Evolutionary conservation across 108 stramenopile genomes (phyloP).

Genomic region (Conticribra weissflogii): DNA sequence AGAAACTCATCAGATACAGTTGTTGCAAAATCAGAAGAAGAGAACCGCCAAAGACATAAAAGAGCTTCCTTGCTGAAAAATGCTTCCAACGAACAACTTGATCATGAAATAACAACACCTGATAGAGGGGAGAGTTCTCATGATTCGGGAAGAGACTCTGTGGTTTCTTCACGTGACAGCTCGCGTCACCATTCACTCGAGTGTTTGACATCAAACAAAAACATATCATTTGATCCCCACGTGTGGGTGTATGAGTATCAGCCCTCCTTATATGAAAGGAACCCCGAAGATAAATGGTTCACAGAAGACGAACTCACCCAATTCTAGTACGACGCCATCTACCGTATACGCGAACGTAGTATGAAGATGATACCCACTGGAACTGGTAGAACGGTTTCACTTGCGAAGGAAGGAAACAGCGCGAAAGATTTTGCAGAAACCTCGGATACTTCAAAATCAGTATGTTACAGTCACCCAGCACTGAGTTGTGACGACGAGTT

Average conservation of each 20-base stretch:
- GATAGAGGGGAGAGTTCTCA: neutral
- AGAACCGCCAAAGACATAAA: constrained; percentile 8
- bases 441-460: constrained; percentile 19
- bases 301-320: constrained; percentile 57
- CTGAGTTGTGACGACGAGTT: constrained; percentile 42
- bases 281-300: constrained; percentile 54
- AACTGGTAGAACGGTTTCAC: constrained; percentile 30
- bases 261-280: constrained; percentile 5
- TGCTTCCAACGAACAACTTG: neutral
- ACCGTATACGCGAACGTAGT: constrained; percentile 47
- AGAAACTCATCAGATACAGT: constrained; percentile 34
- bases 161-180: neutral
- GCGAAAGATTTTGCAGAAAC: constrained; percentile 39
- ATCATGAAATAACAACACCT: neutral
- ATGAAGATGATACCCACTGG: constrained; percentile 47
- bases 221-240: constrained; percentile 48
- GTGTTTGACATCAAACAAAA: constrained; percentile 18
- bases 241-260: constrained; percentile 45
- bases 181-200: constrained; percentile 48
- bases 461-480: constrained; percentile 31
- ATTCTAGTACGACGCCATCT: constrained; percentile 69
- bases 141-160: neutral
- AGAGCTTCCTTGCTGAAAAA: neutral
- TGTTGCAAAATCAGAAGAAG: constrained; percentile 22
- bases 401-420: constrained; percentile 34